phyloP scores from a whole-genome alignment of 2,329 filamentous ascomycete genomes.

The Hymenoscyphus scutula region DNA sequence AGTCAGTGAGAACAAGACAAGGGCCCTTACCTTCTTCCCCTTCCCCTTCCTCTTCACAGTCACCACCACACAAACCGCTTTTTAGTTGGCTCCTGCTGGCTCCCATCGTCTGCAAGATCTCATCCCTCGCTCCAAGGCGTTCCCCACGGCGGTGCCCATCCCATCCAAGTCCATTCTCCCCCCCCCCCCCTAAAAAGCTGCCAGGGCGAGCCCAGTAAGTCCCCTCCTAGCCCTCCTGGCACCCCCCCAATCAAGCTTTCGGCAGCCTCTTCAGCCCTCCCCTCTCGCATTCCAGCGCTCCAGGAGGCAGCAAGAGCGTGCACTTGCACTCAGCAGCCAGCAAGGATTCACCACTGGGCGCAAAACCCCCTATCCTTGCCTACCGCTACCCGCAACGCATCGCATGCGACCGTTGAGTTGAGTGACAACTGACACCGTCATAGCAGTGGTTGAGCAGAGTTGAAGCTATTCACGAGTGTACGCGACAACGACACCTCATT shows the following conservation, averaged over 20 bases:
- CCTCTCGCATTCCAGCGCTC: background rate
- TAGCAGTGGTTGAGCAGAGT: background rate
- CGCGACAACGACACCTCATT: background rate
- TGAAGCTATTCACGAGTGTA: conserved; percentile 27
- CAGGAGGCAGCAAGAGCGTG: background rate
- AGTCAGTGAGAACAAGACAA: background rate
- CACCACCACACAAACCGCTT: background rate
- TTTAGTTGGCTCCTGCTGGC: background rate
- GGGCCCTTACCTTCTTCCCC: conserved; percentile 2
- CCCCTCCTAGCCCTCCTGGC: background rate
- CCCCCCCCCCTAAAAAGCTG: background rate
- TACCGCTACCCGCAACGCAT: conserved; percentile 19
- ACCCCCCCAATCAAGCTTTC: conserved; percentile 24
- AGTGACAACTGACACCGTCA: background rate
- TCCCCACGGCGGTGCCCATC: background rate
- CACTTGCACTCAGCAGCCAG: conserved; percentile 5
- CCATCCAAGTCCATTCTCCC: background rate
- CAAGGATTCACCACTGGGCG: conserved; percentile 25
- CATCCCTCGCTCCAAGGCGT: conserved; percentile 4
- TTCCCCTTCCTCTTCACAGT: conserved; percentile 4
- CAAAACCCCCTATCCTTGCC: conserved; percentile 28
- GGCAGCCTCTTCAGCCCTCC: conserved; percentile 11
- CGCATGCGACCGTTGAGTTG: background rate
- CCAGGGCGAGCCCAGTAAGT: background rate
- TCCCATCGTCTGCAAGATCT: conserved; percentile 5